These are phyloP conservation scores for Suhomyces sp. DNA, from an alignment of 805 yeast genomes.

Conservation along the genomic window DNA sequence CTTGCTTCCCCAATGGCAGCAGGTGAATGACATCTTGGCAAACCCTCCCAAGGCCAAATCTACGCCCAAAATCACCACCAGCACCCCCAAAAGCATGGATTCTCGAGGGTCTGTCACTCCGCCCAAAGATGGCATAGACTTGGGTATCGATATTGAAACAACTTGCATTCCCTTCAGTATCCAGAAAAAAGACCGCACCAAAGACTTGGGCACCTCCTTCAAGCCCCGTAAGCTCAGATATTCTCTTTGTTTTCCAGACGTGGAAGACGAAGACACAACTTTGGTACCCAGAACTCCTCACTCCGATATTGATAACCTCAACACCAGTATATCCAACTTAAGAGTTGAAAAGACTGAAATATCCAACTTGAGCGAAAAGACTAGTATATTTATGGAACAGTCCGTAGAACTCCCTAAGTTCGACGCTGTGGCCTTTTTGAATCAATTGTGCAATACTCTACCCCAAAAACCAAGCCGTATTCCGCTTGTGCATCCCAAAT, in stretches of 20 bases:
- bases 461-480: slow-evolving; percentile 16
- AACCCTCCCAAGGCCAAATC: not conserved
- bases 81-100: slow-evolving; percentile 1
- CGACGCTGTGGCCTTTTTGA: not conserved
- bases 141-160: slow-evolving; percentile 25
- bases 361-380: not conserved
- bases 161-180: slow-evolving; percentile 33
- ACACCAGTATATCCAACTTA: not conserved
- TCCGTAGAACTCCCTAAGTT: not conserved
- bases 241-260: not conserved
- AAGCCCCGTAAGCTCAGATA: not conserved
- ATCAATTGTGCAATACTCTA: not conserved
- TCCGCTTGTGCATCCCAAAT: slow-evolving; percentile 25
- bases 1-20: slow-evolving; percentile 15
- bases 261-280: slow-evolving; percentile 9
- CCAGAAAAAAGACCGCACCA: slow-evolving; percentile 27
- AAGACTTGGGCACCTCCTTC: slow-evolving; percentile 15
- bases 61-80: not conserved
- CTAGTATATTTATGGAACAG: not conserved
- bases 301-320: slow-evolving; percentile 2
- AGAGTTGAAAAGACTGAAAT: not conserved
- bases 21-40: not conserved
- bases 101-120: not conserved
- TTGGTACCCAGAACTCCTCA: slow-evolving; percentile 4
- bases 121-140: slow-evolving; percentile 23